Percentiles rank a stretch among this genome's conserved stretches.
Evolutionary conservation across 352 stramenopile genomes (phyloP).

Genomic region (Hyaloperonospora brassicae): DNA sequence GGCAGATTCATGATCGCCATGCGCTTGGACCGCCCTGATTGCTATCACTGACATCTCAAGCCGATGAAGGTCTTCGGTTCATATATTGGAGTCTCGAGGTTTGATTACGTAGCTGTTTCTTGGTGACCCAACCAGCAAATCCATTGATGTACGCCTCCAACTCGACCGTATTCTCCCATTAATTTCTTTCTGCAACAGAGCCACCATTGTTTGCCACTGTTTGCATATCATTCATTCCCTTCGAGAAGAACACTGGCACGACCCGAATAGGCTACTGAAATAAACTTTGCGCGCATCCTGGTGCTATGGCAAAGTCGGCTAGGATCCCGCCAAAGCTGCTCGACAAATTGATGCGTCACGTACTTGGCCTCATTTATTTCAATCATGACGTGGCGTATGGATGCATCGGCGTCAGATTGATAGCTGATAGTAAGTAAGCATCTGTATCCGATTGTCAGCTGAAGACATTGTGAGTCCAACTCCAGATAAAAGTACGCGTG

Average conservation of each 20-base stretch:
- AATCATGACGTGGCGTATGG: too few relatives aligned
- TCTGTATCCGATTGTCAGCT: too few relatives aligned
- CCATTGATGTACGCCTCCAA: slow-evolving; percentile 49
- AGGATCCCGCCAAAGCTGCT: too few relatives aligned
- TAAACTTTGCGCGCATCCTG: slow-evolving; percentile 45
- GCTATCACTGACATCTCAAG: slow-evolving; percentile 29
- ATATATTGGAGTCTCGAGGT: slow-evolving; percentile 19
- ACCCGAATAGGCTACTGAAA: slow-evolving; percentile 53
- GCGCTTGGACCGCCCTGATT: slow-evolving; percentile 54
- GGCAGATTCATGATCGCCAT: slow-evolving; percentile 78
- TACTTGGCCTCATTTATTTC: too few relatives aligned
- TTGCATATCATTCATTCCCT: slow-evolving; percentile 92
- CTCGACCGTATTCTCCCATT: slow-evolving; percentile 61
- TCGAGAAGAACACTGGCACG: slow-evolving; percentile 75
- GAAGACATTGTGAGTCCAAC: too few relatives aligned
- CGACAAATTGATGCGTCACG: too few relatives aligned
- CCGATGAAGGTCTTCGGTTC: slow-evolving; percentile 24
- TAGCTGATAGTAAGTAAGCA: too few relatives aligned
- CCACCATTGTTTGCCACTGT: slow-evolving; percentile 87
- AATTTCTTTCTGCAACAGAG: slow-evolving; percentile 69
- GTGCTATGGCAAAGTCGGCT: too few relatives aligned
- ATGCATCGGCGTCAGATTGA: too few relatives aligned
- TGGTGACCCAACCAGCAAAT: slow-evolving; percentile 35
- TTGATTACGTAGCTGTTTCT: slow-evolving; percentile 20
- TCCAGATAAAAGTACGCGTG: too few relatives aligned